Evolutionary conservation across 495 filamentous ascomycete genomes (phyloP).

Genomic region (Wilcoxina mikolae): DNA sequence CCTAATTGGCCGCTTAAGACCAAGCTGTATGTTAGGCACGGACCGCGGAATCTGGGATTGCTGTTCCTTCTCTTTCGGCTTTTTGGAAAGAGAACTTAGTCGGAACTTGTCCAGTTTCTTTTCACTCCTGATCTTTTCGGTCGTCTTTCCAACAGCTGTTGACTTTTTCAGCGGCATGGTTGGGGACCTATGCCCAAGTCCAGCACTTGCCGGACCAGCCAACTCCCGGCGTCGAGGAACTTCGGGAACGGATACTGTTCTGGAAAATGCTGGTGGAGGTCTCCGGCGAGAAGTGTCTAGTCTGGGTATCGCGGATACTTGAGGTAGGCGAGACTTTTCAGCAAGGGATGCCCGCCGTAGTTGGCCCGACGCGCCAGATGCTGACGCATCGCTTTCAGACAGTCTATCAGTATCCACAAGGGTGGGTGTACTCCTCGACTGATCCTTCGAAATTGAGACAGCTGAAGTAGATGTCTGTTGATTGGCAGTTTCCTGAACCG

Average conservation of each 20-base stretch:
- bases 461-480: background rate
- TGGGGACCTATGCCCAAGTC: slow-evolving; percentile 12
- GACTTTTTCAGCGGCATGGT: slow-evolving; percentile 29
- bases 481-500: background rate
- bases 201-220: slow-evolving; percentile 6
- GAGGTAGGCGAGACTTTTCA: background rate
- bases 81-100: slow-evolving; percentile 30
- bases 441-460: slow-evolving; percentile 1
- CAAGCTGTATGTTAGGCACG: slow-evolving; percentile 33
- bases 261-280: slow-evolving; percentile 18
- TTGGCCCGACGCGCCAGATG: background rate
- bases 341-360: slow-evolving; percentile 6
- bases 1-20: slow-evolving; percentile 38
- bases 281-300: slow-evolving; percentile 20
- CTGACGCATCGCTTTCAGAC: slow-evolving; percentile 16
- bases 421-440: slow-evolving; percentile 10
- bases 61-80: slow-evolving; percentile 37
- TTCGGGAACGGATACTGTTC: slow-evolving; percentile 22
- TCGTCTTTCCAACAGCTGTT: slow-evolving; percentile 12
- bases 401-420: slow-evolving; percentile 14
- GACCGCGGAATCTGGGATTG: slow-evolving; percentile 84
- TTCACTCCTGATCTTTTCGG: slow-evolving; percentile 34
- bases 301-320: slow-evolving; percentile 22
- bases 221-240: slow-evolving; percentile 19
- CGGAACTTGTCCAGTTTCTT: slow-evolving; percentile 46